A percentile compares a stretch with the other conserved stretches of the same genome.
phyloP scores from a whole-genome alignment of 2,329 filamentous ascomycete genomes.

The Beauveria medogensis region DNA sequence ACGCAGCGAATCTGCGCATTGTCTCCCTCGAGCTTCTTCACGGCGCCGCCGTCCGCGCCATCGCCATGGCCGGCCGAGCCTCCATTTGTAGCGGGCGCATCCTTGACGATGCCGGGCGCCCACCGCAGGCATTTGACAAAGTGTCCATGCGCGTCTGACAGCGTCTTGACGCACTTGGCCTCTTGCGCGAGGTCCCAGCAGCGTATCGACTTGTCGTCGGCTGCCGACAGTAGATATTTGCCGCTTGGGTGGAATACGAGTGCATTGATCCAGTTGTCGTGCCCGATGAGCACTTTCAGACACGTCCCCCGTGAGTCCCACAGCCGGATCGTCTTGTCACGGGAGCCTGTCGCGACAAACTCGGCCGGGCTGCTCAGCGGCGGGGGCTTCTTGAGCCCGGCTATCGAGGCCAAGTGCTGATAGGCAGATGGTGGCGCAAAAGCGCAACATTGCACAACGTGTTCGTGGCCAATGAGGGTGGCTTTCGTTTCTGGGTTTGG shows the following conservation, averaged over 20 bases:
- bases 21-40: slow-evolving; percentile 40
- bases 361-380: slow-evolving; percentile 67
- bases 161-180: slow-evolving; percentile 77
- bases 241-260: slow-evolving; percentile 86
- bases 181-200: slow-evolving; percentile 94
- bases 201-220: slow-evolving; percentile 84
- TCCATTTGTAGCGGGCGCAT: slow-evolving; percentile 31
- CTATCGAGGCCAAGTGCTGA: slow-evolving; percentile 64
- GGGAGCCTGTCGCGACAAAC: slow-evolving; percentile 79
- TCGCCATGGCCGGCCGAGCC: slow-evolving; percentile 18
- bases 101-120: slow-evolving; percentile 69
- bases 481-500: slow-evolving; percentile 61
- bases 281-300: slow-evolving; percentile 75
- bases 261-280: slow-evolving; percentile 89
- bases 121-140: slow-evolving; percentile 83
- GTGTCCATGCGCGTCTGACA: slow-evolving; percentile 70
- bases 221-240: slow-evolving; percentile 77
- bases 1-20: slow-evolving; percentile 68
- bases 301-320: slow-evolving; percentile 82
- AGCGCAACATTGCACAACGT: slow-evolving; percentile 77
- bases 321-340: slow-evolving; percentile 84
- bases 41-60: slow-evolving; percentile 26
- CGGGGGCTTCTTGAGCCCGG: slow-evolving; percentile 77
- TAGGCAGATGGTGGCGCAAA: slow-evolving; percentile 78
- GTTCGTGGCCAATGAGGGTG: slow-evolving; percentile 78